Evolutionary conservation across 305 asterid genomes (phyloP).

Genomic region (Ajuga reptans): DNA sequence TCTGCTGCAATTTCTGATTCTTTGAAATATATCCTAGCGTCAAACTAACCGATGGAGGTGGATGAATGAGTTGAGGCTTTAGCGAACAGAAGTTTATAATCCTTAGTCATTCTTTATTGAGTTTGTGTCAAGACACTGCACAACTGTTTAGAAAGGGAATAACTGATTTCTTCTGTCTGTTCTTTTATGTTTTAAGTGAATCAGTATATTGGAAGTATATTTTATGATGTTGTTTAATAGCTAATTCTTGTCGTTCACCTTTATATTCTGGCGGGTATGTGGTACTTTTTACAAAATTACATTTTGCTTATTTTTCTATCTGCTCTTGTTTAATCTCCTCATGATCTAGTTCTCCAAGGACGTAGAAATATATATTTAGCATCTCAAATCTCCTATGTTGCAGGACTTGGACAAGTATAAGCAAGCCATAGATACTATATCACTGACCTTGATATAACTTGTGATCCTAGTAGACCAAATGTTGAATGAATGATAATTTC

Average conservation of each 20-base stretch:
- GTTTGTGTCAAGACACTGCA: background rate
- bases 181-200: background rate
- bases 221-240: too few relatives aligned
- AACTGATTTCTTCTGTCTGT: background rate
- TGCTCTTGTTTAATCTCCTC: too few relatives aligned
- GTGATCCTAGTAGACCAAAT: background rate
- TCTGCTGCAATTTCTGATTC: conserved; percentile 18
- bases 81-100: background rate
- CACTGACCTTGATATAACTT: background rate
- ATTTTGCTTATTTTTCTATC: too few relatives aligned
- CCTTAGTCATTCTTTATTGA: background rate
- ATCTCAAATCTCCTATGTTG: background rate
- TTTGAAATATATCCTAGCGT: background rate
- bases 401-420: background rate
- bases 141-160: background rate
- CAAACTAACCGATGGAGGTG: conserved; percentile 9
- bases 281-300: too few relatives aligned
- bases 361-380: background rate
- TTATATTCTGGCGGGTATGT: background rate
- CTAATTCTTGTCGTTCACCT: background rate
- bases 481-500: background rate
- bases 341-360: background rate
- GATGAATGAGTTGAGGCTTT: background rate
- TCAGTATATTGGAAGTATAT: too few relatives aligned
- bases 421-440: background rate